A percentile compares a stretch with the other conserved stretches of the same genome.
These are phyloP conservation scores for Exserohilum turcica DNA, from an alignment of 2,329 filamentous ascomycete genomes.

Conservation along the genomic window DNA sequence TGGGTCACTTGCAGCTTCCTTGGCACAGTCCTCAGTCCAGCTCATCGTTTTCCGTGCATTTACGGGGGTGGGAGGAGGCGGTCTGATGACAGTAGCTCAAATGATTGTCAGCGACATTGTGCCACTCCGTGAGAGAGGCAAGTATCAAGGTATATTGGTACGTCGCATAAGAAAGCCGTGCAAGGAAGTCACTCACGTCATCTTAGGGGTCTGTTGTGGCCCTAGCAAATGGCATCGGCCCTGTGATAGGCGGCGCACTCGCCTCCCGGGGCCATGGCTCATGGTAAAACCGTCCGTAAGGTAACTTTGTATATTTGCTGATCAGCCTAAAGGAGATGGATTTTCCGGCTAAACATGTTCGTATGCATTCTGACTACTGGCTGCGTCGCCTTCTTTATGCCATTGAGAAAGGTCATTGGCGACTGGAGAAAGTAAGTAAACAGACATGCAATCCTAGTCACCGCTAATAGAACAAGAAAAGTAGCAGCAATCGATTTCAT, in stretches of 20 bases:
- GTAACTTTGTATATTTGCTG: not conserved
- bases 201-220: constrained; percentile 44
- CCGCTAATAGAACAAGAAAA: constrained; percentile 20
- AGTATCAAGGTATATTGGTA: constrained; percentile 45
- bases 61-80: constrained; percentile 68
- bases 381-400: constrained; percentile 31
- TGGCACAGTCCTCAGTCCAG: constrained; percentile 57
- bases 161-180: not conserved
- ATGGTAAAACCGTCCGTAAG: constrained; percentile 11
- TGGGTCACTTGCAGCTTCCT: constrained; percentile 63
- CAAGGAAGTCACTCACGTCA: not conserved
- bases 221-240: constrained; percentile 33
- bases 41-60: constrained; percentile 65
- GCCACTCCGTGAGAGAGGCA: constrained; percentile 46
- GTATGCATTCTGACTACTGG: constrained; percentile 21
- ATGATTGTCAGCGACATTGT: constrained; percentile 48
- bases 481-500: constrained; percentile 61
- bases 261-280: constrained; percentile 26
- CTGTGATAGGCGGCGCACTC: constrained; percentile 35
- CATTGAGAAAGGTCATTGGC: constrained; percentile 53
- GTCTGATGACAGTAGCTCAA: constrained; percentile 55
- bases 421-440: constrained; percentile 57
- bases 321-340: constrained; percentile 21
- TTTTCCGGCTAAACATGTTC: constrained; percentile 46
- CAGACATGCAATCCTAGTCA: fast-evolving